Evolutionary conservation across 257 asterid species (phyloP), one percentile per base, ranked within the genome.

Genomic region (Solanum bulbocastanum): DNA sequence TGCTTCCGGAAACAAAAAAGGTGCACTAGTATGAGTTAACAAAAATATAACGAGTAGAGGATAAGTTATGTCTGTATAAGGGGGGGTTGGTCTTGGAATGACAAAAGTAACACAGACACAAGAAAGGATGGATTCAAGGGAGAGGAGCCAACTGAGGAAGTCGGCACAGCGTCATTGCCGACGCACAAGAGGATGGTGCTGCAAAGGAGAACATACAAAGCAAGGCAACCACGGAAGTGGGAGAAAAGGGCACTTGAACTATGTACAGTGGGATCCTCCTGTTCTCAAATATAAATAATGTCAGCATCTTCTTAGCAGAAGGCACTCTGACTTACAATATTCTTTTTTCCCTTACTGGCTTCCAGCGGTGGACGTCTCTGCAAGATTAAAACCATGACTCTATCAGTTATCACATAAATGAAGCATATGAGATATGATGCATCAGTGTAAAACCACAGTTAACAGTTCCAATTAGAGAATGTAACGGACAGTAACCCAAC

Each of bases 331-430:
- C 78, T 95, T 91, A 96, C 99, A 89, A 92, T 90, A 91, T 94
- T 96, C 86, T 86, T 90, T 93, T 89, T 94, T 88, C 94, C 98
- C 87, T 84, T 89, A 71, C 91, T 90, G 74, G 89, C 49, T 74
- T 74, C 99, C 89, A 94, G 49, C 11, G 94, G 91, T 30, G 96
- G 99, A 69, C 95, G 98, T 74, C 82, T 74, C 82, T 74, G 82
- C 52, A 74, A 74, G 52, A 74, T 74, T 22, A 74, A 35, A 40
- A 36, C 36, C 82, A 44, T 10, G 82, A 74, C 4, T 20, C 52
- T 22, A 74, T 74, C 40, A 74, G 82, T 36, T 74, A 74, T 74
- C 52, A 22, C 27, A 37, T 22, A 74, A 22, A 36, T 35, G 82
- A 36, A 36, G 49, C 10, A 36, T 36, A 74, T 10, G 32, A 40